A percentile compares a stretch with the other conserved stretches of the same genome.
phyloP scores from a whole-genome alignment of 176 grass and related monocot genomes.

The Oropetium thomaeum region DNA sequence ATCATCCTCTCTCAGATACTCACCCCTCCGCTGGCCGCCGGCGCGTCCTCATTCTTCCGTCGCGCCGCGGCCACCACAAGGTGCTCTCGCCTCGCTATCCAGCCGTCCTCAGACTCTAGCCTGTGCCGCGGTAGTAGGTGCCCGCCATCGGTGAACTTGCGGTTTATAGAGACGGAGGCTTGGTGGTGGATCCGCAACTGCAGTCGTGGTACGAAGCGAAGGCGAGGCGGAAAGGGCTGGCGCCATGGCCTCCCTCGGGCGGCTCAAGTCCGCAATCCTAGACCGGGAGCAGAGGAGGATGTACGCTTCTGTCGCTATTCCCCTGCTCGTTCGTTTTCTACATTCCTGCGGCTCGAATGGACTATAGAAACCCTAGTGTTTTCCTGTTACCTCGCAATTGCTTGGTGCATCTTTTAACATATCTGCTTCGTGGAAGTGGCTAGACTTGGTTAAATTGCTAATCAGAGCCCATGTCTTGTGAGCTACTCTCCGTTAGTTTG shows the following conservation, averaged over 20 bases:
- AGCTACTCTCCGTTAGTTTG: neutral
- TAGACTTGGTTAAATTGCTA: neutral
- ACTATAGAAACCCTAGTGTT: neutral
- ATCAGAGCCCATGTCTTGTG: neutral
- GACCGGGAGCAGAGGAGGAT: constrained; percentile 70
- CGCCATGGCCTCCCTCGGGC: constrained; percentile 68
- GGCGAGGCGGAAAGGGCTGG: neutral
- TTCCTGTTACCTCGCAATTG: neutral
- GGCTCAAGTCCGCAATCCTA: constrained; percentile 62
- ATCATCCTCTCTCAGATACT: neutral
- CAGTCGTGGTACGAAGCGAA: neutral
- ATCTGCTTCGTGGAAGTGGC: neutral
- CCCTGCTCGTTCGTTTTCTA: neutral
- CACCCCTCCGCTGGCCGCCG: neutral
- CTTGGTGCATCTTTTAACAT: neutral
- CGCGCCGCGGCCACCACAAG: neutral
- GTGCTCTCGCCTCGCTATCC: neutral
- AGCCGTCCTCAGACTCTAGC: neutral
- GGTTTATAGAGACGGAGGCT: neutral
- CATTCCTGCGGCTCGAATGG: neutral
- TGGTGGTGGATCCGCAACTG: neutral
- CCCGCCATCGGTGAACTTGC: neutral
- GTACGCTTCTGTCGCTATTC: constrained; percentile 19
- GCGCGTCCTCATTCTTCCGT: neutral
- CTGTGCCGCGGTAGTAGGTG: neutral